Percentiles rank a stretch among this genome's conserved stretches.
phyloP scores from a whole-genome alignment of 2,329 filamentous ascomycete species.

The Clonostachys sp. region DNA sequence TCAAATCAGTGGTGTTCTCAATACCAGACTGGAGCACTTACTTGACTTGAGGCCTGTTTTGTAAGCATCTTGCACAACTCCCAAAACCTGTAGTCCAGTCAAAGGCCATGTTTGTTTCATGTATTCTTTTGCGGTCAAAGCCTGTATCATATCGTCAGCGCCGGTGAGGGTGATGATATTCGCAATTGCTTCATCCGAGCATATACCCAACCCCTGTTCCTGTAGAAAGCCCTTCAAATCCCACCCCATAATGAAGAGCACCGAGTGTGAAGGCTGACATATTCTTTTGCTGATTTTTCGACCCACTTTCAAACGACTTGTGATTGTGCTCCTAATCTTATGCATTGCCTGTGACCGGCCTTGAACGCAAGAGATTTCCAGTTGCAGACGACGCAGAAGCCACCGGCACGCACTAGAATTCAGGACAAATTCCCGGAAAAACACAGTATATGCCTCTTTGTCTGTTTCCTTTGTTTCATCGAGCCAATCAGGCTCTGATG shows the following conservation, averaged over 20 bases:
- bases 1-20: neutral
- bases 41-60: neutral
- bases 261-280: neutral
- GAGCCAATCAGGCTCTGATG: no score
- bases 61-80: neutral
- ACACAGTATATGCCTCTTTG: neutral
- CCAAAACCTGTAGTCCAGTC: neutral
- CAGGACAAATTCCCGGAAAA: neutral
- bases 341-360: neutral
- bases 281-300: neutral
- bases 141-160: neutral
- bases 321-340: neutral
- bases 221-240: neutral
- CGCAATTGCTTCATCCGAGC: neutral
- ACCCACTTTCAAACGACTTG: neutral
- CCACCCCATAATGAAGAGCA: neutral
- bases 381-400: neutral
- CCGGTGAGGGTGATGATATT: neutral
- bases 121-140: neutral
- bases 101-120: neutral
- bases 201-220: neutral
- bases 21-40: neutral
- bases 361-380: neutral
- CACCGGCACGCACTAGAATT: neutral
- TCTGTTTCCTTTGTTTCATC: no score